Conservation (phyloP, 495 filamentous ascomycete species). For the Talaromyces ruber region DNA sequence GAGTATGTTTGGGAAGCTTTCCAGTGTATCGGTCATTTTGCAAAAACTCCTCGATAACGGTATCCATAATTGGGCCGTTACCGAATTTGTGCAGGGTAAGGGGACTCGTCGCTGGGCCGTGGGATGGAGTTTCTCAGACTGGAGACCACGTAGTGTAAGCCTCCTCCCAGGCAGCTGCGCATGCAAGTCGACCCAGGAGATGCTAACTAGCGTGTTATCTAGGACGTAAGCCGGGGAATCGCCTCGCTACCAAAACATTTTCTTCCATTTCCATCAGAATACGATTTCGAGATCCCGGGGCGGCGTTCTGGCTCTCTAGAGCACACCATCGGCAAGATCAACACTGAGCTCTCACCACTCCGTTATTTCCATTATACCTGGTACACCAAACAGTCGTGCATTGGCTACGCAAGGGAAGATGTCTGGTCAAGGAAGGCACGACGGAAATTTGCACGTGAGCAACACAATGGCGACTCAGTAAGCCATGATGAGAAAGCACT, state of each 20-base stretch:
- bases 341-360: constrained; percentile 32
- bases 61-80: constrained; percentile 75
- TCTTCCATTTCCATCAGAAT: constrained; percentile 50
- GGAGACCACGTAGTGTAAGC: constrained; percentile 54
- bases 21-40: constrained; percentile 58
- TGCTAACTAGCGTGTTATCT: not conserved
- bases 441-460: constrained; percentile 34
- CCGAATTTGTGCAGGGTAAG: constrained; percentile 68
- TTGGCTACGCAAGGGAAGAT: constrained; percentile 51
- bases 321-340: constrained; percentile 20
- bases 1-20: constrained; percentile 79
- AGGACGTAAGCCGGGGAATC: constrained; percentile 50
- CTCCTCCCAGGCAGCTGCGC: not conserved
- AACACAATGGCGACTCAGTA: not conserved
- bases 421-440: constrained; percentile 68
- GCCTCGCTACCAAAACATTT: constrained; percentile 49
- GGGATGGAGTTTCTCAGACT: constrained; percentile 73
- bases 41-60: constrained; percentile 46
- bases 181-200: not conserved
- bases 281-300: constrained; percentile 31
- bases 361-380: constrained; percentile 43
- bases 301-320: constrained; percentile 13
- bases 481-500: constrained; percentile 8
- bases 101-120: constrained; percentile 82
- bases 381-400: constrained; percentile 32